Base-by-base conservation (phyloP, 352 stramenopile genomes). In the Phytophthora uliginosa region DNA sequence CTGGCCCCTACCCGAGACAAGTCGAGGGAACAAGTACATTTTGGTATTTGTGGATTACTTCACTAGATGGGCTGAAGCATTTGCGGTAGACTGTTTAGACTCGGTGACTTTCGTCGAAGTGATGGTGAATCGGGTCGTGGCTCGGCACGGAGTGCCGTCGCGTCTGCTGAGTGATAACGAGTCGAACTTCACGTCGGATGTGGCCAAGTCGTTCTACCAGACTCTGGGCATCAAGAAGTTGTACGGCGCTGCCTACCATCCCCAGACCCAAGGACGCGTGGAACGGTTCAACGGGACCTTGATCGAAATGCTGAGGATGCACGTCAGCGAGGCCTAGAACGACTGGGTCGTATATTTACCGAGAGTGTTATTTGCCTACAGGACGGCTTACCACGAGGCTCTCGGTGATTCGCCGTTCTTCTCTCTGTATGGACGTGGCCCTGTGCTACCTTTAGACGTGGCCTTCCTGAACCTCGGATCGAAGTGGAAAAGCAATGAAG, bases 321-420 rank as follows among this genome's bases (percentile, higher is more conserved):
- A 28, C 24, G 24, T 28, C 24, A 28, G 24, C 24, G 24, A 28
- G 24, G 3, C 24, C 24, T 3, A 28, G 26, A 4, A 31, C 26
- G 3, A 31, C 26, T 31, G 26, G 3, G 26, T 7, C 2, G 26
- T 31, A 4, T 31, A 31, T 31, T 6, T 31, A 31, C 26, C 3
- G 26, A 31, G 47, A 3, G 55, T 64, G 1, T 5, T 71, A 6
- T 65, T 72, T n/a, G 65, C 24, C 34, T 72, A 72, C 38, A 0
- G 38, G 6, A 72, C 66, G 8, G 36, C 64, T 0, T 66, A 59
- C 3, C 47, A 71, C 7, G 64, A 71, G 7, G 22, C 48, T 1
- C 15, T 71, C 0, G 64, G 64, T 5, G 64, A 71, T 13, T 57
- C 55, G 0, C 56, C 64, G 7, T 61, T 71, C 6, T 71, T 60